Percentiles rank a stretch among this genome's conserved stretches.
phyloP scores from a whole-genome alignment of 1,284 basidiomycete genomes.

The Trichosporon sp. region DNA sequence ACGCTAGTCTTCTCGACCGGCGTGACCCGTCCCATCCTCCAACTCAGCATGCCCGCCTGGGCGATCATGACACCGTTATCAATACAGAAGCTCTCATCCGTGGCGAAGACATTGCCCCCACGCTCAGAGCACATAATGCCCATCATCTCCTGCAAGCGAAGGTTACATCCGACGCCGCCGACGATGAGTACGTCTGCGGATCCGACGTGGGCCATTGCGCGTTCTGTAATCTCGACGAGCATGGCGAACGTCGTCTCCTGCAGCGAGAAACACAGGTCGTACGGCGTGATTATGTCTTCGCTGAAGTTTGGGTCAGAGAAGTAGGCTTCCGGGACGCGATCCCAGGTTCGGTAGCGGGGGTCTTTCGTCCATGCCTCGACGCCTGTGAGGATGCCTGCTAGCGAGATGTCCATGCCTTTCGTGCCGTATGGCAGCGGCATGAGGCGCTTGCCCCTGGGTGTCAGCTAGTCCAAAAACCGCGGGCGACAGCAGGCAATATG shows the following conservation, averaged over 20 bases:
- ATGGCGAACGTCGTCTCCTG: constrained; percentile 98
- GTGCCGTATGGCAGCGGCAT: constrained; percentile 88
- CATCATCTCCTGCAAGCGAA: constrained; percentile 97
- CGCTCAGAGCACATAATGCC: constrained; percentile 90
- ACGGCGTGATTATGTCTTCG: constrained; percentile 74
- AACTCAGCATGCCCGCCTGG: constrained; percentile 87
- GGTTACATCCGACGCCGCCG: constrained; percentile 97
- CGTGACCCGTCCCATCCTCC: constrained; percentile 84
- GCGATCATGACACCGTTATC: constrained; percentile 99
- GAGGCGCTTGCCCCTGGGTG: constrained; percentile 55
- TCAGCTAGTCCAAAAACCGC: neutral
- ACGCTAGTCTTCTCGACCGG: constrained; percentile 72
- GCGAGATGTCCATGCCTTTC: constrained; percentile 93
- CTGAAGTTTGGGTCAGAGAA: constrained; percentile 27
- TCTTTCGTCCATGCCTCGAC: constrained; percentile 81
- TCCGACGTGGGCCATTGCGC: constrained; percentile 98
- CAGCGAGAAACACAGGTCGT: constrained; percentile 92
- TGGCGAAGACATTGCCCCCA: constrained; percentile 85
- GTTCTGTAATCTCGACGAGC: constrained; percentile 98
- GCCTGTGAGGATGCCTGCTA: constrained; percentile 86
- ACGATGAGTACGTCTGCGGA: constrained; percentile 95
- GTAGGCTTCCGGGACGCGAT: constrained; percentile 23
- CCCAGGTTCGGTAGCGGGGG: constrained; percentile 57
- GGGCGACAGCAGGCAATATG: neutral
- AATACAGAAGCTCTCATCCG: constrained; percentile 92